Evolutionary conservation across 345 rosid genomes (phyloP).

Genomic region (Hibiscus trionum): DNA sequence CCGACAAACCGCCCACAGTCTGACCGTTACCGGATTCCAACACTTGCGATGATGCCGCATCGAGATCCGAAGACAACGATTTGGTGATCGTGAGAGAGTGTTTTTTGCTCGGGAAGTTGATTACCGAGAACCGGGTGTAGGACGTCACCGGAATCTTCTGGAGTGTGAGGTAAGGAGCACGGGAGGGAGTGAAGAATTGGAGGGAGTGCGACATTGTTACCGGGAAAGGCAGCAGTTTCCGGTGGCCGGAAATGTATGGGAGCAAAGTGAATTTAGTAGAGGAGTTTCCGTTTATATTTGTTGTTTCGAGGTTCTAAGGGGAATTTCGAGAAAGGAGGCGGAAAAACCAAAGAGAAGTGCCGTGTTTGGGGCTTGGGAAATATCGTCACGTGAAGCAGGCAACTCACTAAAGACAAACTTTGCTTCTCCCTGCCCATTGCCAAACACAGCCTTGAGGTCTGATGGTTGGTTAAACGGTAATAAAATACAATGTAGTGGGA

Average conservation of each 20-base stretch:
- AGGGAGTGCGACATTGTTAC: conserved; percentile 60
- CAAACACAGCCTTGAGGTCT: neutral
- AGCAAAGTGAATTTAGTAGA: neutral
- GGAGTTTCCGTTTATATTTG: neutral
- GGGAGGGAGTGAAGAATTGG: conserved; percentile 44
- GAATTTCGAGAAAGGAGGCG: conserved; percentile 20
- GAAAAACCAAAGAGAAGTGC: conserved; percentile 29
- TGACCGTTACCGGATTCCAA: conserved; percentile 54
- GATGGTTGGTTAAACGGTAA: neutral
- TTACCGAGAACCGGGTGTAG: conserved; percentile 26
- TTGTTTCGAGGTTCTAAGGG: neutral
- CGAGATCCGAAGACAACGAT: conserved; percentile 45
- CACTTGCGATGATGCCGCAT: conserved; percentile 32
- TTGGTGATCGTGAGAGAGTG: conserved; percentile 5
- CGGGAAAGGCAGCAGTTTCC: conserved; percentile 5
- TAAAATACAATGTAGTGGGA: too few species aligned
- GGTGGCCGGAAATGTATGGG: neutral
- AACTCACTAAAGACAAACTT: neutral
- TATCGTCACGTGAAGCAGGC: conserved; percentile 21
- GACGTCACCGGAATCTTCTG: conserved; percentile 31
- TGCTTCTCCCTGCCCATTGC: neutral
- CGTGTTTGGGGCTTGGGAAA: conserved; percentile 11
- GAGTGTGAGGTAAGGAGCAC: conserved; percentile 27
- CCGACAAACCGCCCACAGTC: neutral
- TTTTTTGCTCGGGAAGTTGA: neutral